A percentile compares a stretch with the other conserved stretches of the same genome.
Conservation (phyloP, 2,329 filamentous ascomycete genomes). For the Claviceps paspali region DNA sequence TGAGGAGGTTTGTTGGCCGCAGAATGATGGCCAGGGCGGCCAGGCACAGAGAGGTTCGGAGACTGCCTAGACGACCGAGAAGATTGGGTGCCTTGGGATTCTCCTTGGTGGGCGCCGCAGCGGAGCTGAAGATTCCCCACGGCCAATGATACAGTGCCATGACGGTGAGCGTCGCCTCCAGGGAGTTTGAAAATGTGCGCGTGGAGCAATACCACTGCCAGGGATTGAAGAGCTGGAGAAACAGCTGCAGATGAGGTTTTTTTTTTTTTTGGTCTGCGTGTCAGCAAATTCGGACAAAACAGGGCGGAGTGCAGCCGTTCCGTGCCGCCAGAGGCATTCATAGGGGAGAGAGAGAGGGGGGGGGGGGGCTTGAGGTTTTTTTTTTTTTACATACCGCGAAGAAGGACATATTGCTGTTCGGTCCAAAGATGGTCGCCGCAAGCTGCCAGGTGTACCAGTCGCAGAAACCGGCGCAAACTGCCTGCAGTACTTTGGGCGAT, state of each 20-base stretch:
- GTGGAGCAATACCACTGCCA: slow-evolving; percentile 98
- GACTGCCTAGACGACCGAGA: slow-evolving; percentile 13
- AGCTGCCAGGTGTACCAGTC: slow-evolving; percentile 86
- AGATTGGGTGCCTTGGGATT: slow-evolving; percentile 18
- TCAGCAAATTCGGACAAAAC: not conserved
- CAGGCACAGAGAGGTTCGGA: slow-evolving; percentile 50
- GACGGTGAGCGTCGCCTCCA: slow-evolving; percentile 79
- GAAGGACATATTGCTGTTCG: slow-evolving; percentile 45
- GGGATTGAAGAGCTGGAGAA: slow-evolving; percentile 28
- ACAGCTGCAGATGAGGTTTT: too few species aligned
- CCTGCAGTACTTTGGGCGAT: slow-evolving; percentile 63
- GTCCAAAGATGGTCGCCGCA: slow-evolving; percentile 57
- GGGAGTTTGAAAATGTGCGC: slow-evolving; percentile 81
- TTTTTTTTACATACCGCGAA: too few species aligned
- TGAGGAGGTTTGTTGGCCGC: slow-evolving; percentile 74
- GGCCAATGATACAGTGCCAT: slow-evolving; percentile 74
- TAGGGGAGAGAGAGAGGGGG: too few species aligned
- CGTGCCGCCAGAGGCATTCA: too few species aligned
- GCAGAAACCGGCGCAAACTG: slow-evolving; percentile 56
- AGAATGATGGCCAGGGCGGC: slow-evolving; percentile 74
- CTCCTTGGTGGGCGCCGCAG: slow-evolving; percentile 21
- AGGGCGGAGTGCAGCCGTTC: too few species aligned
- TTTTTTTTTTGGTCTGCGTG: not conserved
- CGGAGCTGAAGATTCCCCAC: slow-evolving; percentile 50
- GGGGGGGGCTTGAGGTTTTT: not conserved